Base-by-base conservation (phyloP, 192 early-diverging fungal genomes). In the Gamsiella multidivaricata region DNA sequence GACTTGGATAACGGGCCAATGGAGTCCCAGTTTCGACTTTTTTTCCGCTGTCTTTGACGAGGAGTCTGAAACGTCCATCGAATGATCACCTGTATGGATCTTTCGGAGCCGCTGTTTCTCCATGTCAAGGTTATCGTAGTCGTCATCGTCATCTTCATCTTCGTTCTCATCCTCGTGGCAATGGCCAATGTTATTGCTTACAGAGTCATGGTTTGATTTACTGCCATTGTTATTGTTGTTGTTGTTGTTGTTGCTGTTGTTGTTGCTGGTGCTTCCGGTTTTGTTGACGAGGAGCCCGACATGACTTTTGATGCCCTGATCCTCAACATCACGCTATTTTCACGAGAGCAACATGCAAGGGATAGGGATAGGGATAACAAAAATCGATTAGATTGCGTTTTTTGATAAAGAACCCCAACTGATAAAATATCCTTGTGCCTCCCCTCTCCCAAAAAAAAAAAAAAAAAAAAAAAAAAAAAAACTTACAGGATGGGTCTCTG, bases 1-100 rank as follows among this genome's bases (percentile, higher is more conserved):
- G 31, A 51, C 69, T 22, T 78, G 66, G 51, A 72, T 69, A 12
- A 76, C 66, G 14, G 56, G 63, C 73, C 67, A 70, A 29, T 81
- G 65, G 18, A 78, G 28, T 1, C 64, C 36, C 15, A 22, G 45
- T 34, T 43, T 28, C 12, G 59, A 61, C 15, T 23, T 54, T 11
- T 25, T 45, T 14, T 43, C 52, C 2, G 23, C n/a, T 28, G 26
- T 31, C 10, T 29, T 28, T 17, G 15, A 12, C 3, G 59, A 47
- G 1, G 59, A 33, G 0, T 14, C 5, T 14, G 47, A 29, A n/a
- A 23, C 15, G 3, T 26, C 17, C 20, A n/a, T 14, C 14, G 39
- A 18, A 6, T 28, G 28, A 42, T 54, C 43, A 41, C 26, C 26
- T 42, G 12, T 53, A 22, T 31, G 11, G 22, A 17, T 7, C 26